Evolutionary conservation across 768 basidiomycete species (phyloP).

Genomic region (Mycena rebaudengoi): DNA sequence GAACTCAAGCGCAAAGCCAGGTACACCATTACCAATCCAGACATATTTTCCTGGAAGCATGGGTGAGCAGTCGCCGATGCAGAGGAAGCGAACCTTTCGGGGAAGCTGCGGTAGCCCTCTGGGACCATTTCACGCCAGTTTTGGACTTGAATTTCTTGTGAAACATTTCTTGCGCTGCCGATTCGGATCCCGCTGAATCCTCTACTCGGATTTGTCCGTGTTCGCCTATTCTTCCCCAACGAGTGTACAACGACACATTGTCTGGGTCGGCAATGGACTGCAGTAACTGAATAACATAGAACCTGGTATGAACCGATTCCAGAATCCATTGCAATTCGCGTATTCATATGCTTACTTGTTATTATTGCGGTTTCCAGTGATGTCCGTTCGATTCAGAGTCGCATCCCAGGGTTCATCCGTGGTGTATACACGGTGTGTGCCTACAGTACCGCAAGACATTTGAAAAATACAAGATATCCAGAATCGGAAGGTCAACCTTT

Average conservation of each 20-base stretch:
- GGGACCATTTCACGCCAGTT: background rate
- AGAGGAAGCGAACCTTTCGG: background rate
- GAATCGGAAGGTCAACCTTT: background rate
- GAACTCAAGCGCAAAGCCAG: background rate
- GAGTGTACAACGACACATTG: background rate
- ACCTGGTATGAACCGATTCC: too few species aligned
- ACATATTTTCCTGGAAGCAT: background rate
- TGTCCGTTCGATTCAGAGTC: conserved; percentile 2
- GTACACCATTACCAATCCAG: conserved; percentile 15
- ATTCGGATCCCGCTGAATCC: background rate
- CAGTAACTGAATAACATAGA: conserved; percentile 7
- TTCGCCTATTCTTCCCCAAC: conserved; percentile 5
- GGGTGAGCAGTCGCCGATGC: too few species aligned
- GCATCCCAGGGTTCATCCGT: conserved; percentile 8
- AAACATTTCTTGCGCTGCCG: background rate
- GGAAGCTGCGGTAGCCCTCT: background rate
- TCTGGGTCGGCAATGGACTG: background rate
- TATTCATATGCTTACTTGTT: conserved; percentile 15
- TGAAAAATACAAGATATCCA: background rate
- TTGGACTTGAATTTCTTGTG: conserved; percentile 8
- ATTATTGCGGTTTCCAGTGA: conserved; percentile 3
- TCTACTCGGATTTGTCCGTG: background rate
- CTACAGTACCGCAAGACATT: background rate
- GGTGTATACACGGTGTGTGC: background rate
- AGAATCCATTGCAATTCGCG: too few species aligned